Percentiles rank a stretch among this genome's conserved stretches.
Conservation (phyloP, 805 yeast genomes). For the Wickerhamomyces pijperi region DNA sequence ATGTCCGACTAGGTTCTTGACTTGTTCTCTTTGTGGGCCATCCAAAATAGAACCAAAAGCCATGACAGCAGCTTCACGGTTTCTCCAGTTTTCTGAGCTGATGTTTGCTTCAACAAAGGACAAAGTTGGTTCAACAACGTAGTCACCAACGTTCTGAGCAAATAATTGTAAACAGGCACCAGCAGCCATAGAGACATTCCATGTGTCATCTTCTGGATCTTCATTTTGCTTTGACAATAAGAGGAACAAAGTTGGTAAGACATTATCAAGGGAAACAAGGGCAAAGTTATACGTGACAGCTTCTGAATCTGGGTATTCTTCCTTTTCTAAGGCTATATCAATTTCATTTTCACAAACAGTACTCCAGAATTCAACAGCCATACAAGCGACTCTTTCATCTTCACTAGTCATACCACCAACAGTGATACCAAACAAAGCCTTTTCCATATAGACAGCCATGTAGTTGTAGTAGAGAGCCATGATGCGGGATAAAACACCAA, state of each 20-base stretch:
- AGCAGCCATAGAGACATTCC: conserved; percentile 98
- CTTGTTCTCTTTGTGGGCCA: conserved; percentile 74
- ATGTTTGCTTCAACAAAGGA: conserved; percentile 74
- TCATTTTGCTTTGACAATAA: conserved; percentile 84
- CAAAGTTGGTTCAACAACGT: conserved; percentile 77
- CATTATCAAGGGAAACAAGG: conserved; percentile 68
- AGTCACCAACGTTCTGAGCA: conserved; percentile 82
- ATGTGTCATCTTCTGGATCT: conserved; percentile 89
- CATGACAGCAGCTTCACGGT: conserved; percentile 97
- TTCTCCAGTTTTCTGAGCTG: conserved; percentile 56
- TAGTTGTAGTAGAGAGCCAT: conserved; percentile 80
- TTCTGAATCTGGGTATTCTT: conserved; percentile 43
- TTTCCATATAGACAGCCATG: conserved; percentile 96
- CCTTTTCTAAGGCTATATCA: conserved; percentile 61
- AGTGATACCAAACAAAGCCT: conserved; percentile 84
- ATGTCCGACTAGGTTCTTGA: conserved; percentile 59
- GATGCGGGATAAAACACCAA: conserved; percentile 88
- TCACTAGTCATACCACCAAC: conserved; percentile 81
- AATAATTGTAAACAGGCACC: conserved; percentile 93
- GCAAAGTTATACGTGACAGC: conserved; percentile 71
- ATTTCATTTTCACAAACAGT: conserved; percentile 98
- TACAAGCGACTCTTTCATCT: conserved; percentile 83
- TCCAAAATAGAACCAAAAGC: conserved; percentile 95
- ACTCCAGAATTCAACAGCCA: conserved; percentile 99
- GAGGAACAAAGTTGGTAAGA: conserved; percentile 74